These are phyloP conservation scores for Inonotus hispidus DNA, from an alignment of 1,284 basidiomycete genomes.

Conservation along the genomic window DNA sequence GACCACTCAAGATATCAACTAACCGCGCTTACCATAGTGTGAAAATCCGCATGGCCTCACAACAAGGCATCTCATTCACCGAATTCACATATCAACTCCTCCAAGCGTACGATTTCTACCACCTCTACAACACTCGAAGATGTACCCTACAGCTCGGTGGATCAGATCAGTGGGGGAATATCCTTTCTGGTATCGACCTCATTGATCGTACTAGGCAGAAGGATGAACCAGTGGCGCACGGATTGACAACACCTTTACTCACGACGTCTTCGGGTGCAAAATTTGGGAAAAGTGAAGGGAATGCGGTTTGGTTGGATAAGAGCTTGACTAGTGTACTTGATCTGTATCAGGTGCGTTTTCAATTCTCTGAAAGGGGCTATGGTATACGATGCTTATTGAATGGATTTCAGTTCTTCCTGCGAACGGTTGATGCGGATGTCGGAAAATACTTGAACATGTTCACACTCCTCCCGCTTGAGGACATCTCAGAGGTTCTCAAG, in stretches of 20 bases:
- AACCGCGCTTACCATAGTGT: slow-evolving; percentile 51
- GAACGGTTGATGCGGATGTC: slow-evolving; percentile 79
- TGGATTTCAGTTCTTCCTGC: slow-evolving; percentile 76
- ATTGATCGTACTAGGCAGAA: slow-evolving; percentile 50
- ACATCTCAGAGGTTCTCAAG: slow-evolving; percentile 55
- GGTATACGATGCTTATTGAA: slow-evolving; percentile 6
- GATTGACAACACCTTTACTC: slow-evolving; percentile 90
- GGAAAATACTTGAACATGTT: slow-evolving; percentile 78
- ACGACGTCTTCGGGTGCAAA: slow-evolving; percentile 89
- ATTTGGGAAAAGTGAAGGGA: slow-evolving; percentile 96
- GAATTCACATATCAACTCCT: slow-evolving; percentile 98
- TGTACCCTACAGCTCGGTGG: slow-evolving; percentile 94
- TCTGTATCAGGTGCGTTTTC: slow-evolving; percentile 76
- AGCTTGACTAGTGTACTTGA: slow-evolving; percentile 77
- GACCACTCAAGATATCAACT: neutral
- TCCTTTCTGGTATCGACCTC: slow-evolving; percentile 86
- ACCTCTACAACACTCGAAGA: slow-evolving; percentile 59
- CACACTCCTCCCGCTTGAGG: slow-evolving; percentile 64
- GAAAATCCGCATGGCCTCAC: slow-evolving; percentile 72
- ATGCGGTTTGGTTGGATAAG: slow-evolving; percentile 88
- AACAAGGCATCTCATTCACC: slow-evolving; percentile 89
- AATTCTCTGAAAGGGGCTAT: neutral
- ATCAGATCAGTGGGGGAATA: slow-evolving; percentile 99
- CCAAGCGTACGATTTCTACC: slow-evolving; percentile 93
- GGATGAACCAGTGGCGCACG: slow-evolving; percentile 36